Evolutionary conservation across 257 asterid genomes (phyloP), one percentile per base, ranked within the genome.

Genomic region (Agastache rugosa): DNA sequence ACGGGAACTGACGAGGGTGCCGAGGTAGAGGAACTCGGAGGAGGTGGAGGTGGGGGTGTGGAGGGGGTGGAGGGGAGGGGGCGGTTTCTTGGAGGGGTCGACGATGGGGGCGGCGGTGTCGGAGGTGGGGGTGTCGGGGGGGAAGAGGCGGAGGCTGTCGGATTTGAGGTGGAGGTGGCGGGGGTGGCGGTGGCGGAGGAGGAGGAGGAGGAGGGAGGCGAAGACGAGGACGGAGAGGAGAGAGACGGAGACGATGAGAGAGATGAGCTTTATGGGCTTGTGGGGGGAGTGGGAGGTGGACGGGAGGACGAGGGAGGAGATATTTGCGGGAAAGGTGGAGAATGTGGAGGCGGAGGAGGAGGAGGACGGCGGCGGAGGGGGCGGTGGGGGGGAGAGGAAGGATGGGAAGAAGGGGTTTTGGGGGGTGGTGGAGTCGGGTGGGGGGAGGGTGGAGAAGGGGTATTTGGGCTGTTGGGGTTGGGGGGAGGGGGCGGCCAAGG

Each of bases 221-320:
- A 81, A 27, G 61, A 76, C 72, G 14, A 80, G 44, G 77, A 73
- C 35, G 7, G 90, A 83, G 63, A 88, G 31, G 44, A 91, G 73
- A 6, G 93, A 81, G 42, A 86, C 62, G 14, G 88, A 67, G 67
- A 87, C 64, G 16, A 88, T 73, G 70, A 93, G 80, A 5, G 83
- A 81, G 16, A 91, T 68, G 86, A 89, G 87, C 70, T 87, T 93
- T n/a, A 82, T 69, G 72, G 91, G 86, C 35, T 75, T 83, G 71
- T 73, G 82, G 45, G 93, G 51, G 39, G 91, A n/a, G 78, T 63
- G 82, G n/a, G 90, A 74, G 63, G 91, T 50, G 27, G 96, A 87
- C 8, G 97, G 97, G 66, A 88, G 84, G 74, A 84, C 88, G 76
- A 91, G 89, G 72, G 97, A 91, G 74, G 98, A 93, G 76, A 93